Conservation (phyloP, 2,329 filamentous ascomycete species). For the Chrysoporthe puriensis region DNA sequence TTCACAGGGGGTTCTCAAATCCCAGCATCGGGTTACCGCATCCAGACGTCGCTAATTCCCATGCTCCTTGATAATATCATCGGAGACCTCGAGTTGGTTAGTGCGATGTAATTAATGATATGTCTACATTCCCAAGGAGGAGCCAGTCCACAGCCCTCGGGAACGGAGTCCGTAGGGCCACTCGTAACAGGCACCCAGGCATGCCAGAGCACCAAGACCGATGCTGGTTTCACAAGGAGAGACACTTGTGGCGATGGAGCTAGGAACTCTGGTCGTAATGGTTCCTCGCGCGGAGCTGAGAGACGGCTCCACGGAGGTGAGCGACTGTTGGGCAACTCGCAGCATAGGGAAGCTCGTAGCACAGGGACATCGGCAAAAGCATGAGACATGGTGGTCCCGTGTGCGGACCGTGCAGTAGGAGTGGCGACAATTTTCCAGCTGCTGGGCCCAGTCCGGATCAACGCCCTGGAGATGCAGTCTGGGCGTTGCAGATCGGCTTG, state of each 20-base stretch:
- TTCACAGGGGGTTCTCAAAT: neutral
- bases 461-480: neutral
- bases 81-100: neutral
- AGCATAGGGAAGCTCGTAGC: neutral
- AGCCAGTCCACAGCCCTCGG: neutral
- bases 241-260: neutral
- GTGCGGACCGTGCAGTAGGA: too few species aligned
- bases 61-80: neutral
- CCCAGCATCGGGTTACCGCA: neutral
- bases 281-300: neutral
- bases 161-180: neutral
- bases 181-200: neutral
- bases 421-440: neutral
- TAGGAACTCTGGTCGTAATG: neutral
- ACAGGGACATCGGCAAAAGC: neutral
- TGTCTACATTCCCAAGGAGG: neutral
- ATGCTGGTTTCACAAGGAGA: neutral
- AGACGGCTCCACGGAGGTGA: neutral
- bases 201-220: neutral
- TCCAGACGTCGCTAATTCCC: neutral
- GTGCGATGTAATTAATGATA: neutral
- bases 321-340: neutral
- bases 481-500: neutral
- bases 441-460: neutral
- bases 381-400: neutral